Conservation (phyloP, 1,284 basidiomycete genomes). For the Microbotryum intermedium region DNA sequence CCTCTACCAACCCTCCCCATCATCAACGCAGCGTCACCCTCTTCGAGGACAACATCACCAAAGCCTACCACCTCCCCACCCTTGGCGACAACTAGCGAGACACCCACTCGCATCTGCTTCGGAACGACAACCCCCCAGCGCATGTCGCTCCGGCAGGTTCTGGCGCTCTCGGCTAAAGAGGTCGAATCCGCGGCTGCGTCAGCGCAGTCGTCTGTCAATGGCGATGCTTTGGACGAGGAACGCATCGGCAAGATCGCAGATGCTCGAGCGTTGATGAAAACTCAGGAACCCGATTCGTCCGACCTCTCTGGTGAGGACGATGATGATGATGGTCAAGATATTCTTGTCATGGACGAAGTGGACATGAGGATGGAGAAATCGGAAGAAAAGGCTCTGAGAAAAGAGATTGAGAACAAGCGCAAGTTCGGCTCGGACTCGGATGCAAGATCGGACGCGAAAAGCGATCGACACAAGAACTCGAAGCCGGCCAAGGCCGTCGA, state of each 20-base stretch:
- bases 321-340: neutral
- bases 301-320: neutral
- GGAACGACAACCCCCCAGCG: neutral
- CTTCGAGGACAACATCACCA: neutral
- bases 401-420: constrained; percentile 12
- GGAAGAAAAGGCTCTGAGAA: constrained; percentile 27
- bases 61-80: neutral
- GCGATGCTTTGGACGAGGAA: too few species aligned
- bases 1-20: too few species aligned
- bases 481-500: neutral
- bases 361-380: constrained; percentile 13
- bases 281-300: neutral
- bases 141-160: constrained; percentile 22
- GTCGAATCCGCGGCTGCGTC: constrained; percentile 1
- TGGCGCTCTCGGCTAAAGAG: constrained; percentile 18
- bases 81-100: neutral
- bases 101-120: neutral
- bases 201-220: neutral
- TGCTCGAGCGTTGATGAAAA: neutral
- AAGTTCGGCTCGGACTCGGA: neutral
- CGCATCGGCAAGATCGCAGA: too few species aligned
- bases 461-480: neutral
- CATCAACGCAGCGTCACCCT: neutral
- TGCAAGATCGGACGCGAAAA: neutral
- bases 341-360: constrained; percentile 11